These are phyloP conservation scores for Penicillium cinerascens DNA, from an alignment of 495 filamentous ascomycete species.

Conservation along the genomic window DNA sequence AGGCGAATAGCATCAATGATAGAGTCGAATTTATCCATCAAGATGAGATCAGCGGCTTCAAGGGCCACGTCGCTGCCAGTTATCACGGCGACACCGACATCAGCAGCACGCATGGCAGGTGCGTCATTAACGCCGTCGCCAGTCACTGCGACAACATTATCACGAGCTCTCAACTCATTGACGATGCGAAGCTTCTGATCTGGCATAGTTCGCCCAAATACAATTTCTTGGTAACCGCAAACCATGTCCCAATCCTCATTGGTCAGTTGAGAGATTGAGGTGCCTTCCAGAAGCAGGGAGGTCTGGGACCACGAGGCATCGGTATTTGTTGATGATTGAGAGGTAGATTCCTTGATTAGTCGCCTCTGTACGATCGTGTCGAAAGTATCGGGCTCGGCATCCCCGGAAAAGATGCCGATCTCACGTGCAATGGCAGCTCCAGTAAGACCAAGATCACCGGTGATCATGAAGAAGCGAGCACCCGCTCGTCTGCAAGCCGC, in stretches of 20 bases:
- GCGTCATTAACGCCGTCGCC: constrained; percentile 61
- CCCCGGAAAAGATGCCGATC: constrained; percentile 56
- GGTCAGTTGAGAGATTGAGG: constrained; percentile 57
- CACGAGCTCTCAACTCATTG: constrained; percentile 54
- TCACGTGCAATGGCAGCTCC: constrained; percentile 62
- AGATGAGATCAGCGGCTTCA: constrained; percentile 67
- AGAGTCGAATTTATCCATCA: constrained; percentile 62
- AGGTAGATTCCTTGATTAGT: too few species aligned
- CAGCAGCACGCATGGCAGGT: constrained; percentile 47
- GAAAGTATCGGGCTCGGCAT: constrained; percentile 11
- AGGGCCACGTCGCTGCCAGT: constrained; percentile 60
- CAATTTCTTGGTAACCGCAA: constrained; percentile 58
- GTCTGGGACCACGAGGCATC: too few species aligned
- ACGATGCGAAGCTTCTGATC: constrained; percentile 77
- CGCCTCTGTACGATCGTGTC: constrained; percentile 3
- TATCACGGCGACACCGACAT: constrained; percentile 12
- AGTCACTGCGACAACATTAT: constrained; percentile 50
- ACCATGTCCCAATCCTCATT: constrained; percentile 56
- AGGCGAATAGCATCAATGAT: constrained; percentile 66
- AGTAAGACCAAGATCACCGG: constrained; percentile 66
- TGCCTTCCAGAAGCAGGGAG: constrained; percentile 48
- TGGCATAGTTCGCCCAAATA: constrained; percentile 68
- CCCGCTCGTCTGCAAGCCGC: too few species aligned
- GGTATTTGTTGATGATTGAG: too few species aligned
- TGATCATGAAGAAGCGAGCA: too few species aligned